phyloP scores from a whole-genome alignment of 2,329 filamentous ascomycete genomes.

The Fusarium goolgardi region DNA sequence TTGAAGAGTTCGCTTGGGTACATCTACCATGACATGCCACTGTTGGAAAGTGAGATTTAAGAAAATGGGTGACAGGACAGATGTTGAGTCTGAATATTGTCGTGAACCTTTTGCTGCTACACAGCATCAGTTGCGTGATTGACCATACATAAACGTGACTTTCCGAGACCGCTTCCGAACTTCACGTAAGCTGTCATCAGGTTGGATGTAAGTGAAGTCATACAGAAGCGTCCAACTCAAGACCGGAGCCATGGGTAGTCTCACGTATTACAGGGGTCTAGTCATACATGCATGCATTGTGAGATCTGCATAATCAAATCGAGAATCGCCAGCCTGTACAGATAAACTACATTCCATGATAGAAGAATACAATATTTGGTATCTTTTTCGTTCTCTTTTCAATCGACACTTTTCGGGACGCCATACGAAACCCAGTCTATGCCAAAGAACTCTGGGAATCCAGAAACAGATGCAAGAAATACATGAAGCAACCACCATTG shows the following conservation, averaged over 20 bases:
- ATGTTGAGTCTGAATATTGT: background rate
- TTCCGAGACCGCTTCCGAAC: background rate
- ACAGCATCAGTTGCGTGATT: background rate
- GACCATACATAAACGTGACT: background rate
- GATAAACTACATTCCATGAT: background rate
- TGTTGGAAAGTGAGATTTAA: background rate
- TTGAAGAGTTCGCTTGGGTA: background rate
- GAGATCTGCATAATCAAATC: background rate
- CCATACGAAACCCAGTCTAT: conserved; percentile 41
- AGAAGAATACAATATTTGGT: conserved; percentile 11
- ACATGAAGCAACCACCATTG: conserved; percentile 25
- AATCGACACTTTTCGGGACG: conserved; percentile 38
- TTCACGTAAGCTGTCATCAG: background rate
- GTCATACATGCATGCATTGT: background rate
- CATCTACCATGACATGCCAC: background rate
- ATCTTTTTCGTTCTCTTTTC: conserved; percentile 32
- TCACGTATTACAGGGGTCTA: background rate
- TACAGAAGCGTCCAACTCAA: background rate
- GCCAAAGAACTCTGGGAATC: conserved; percentile 36
- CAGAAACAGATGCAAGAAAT: conserved; percentile 40
- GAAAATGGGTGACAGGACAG: background rate
- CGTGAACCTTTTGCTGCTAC: background rate
- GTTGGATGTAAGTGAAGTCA: no score
- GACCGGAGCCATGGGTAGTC: background rate
- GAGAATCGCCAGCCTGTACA: background rate